phyloP scores from a whole-genome alignment of 2,329 filamentous ascomycete genomes.

The Diaporthe amygdali region DNA sequence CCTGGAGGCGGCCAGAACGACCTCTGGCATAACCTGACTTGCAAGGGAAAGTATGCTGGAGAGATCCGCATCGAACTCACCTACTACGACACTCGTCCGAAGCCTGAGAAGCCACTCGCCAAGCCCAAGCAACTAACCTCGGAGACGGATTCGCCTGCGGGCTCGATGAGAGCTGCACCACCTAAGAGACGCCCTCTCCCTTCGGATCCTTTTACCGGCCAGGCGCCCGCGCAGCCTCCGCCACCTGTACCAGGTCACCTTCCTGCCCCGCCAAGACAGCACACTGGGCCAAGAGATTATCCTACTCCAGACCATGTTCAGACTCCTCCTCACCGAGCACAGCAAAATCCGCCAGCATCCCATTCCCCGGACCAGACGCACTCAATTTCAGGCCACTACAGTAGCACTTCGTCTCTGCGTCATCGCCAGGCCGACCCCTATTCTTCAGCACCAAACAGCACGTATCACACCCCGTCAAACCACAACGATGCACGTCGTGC shows the following conservation, averaged over 20 bases:
- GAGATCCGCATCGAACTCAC: conserved; percentile 95
- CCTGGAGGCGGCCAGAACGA: conserved; percentile 92
- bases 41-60: conserved; percentile 92
- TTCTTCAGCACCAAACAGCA: conserved; percentile 36
- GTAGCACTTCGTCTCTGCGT: conserved; percentile 41
- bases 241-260: conserved; percentile 35
- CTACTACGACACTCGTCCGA: conserved; percentile 89
- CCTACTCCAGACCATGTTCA: conserved; percentile 48
- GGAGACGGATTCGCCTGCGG: conserved; percentile 41
- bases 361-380: conserved; percentile 59
- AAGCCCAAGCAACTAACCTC: conserved; percentile 53
- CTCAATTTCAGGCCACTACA: conserved; percentile 58
- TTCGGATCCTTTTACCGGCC: conserved; percentile 72
- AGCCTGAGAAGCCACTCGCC: conserved; percentile 71
- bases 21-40: conserved; percentile 87
- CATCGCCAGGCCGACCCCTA: conserved; percentile 44
- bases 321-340: conserved; percentile 48
- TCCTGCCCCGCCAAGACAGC: conserved; percentile 26
- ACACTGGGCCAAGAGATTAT: conserved; percentile 28
- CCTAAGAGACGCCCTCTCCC: conserved; percentile 87
- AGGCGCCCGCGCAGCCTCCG: conserved; percentile 48
- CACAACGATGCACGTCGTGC: conserved; percentile 6
- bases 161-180: conserved; percentile 55
- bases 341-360: conserved; percentile 46
- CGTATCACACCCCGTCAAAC: conserved; percentile 28